Evolutionary conservation across 805 yeast species (phyloP).

Genomic region (Debaryomyces prosopidis): DNA sequence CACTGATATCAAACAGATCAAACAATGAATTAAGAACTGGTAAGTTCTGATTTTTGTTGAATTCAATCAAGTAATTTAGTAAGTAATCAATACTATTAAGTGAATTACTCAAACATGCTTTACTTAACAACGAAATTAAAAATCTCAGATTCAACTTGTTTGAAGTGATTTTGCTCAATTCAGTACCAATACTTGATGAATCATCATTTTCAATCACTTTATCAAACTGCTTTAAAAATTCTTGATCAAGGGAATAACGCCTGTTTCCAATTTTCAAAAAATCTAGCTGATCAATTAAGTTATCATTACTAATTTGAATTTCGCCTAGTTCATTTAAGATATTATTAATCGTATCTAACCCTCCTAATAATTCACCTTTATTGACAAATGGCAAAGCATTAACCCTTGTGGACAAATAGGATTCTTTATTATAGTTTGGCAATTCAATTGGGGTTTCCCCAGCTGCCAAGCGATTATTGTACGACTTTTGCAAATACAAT

Average conservation of each 20-base stretch:
- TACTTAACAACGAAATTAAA: conserved; percentile 61
- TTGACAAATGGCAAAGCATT: conserved; percentile 77
- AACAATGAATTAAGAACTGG: conserved; percentile 19
- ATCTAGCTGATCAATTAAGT: conserved; percentile 10
- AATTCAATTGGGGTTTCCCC: conserved; percentile 14
- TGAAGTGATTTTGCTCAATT: conserved; percentile 36
- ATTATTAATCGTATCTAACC: conserved; percentile 53
- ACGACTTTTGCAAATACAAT: conserved; percentile 20
- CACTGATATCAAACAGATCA: conserved; percentile 73
- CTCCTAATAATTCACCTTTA: conserved; percentile 57
- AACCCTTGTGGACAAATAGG: conserved; percentile 60
- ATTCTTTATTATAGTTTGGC: conserved; percentile 37
- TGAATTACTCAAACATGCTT: conserved; percentile 59
- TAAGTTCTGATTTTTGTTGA: conserved; percentile 31
- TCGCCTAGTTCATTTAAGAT: conserved; percentile 54
- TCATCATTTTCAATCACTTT: conserved; percentile 41
- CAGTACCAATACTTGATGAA: conserved; percentile 41
- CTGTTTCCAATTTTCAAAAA: conserved; percentile 23
- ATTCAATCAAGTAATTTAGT: conserved; percentile 46
- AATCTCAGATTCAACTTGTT: conserved; percentile 54
- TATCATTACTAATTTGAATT: conserved; percentile 11
- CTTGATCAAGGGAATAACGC: conserved; percentile 26
- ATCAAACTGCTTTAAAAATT: conserved; percentile 19
- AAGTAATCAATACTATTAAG: conserved; percentile 58
- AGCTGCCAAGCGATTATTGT: conserved; percentile 18